Evolutionary conservation across 352 stramenopile genomes (phyloP), one percentile per base, ranked within the genome.

Genomic region (Thalassiosira mediterranea): DNA sequence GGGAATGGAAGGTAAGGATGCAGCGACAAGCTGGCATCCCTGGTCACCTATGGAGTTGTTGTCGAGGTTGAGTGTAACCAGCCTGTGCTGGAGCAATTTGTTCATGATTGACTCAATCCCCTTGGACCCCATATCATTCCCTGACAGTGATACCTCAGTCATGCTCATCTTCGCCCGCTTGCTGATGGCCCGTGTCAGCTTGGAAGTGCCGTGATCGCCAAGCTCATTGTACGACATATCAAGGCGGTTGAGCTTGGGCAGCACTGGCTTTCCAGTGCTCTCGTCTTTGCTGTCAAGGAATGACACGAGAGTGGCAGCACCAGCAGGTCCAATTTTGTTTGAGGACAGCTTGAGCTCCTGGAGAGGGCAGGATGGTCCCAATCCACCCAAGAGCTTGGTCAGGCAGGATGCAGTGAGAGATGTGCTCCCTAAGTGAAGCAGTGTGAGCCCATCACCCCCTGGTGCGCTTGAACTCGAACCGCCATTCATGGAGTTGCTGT

Each of bases 41-140:
- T 86, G 72, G 61, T 93, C 87, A 15, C 87, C 80, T 62, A 93
- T 93, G 21, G 63, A 62, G 42, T 93, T 93, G 38, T 90, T 91
- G 58, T 92, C 87, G 4, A 92, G 60, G 25, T 80, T 86, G 5
- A 92, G 60, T 46, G 76, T 90, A 10, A 88, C 60, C 28, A 92
- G 60, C 21, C 87, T 89, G 56, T 91, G 87, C 19, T 90, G 82
- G 10, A 92, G 63, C 11, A 92, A 59, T 46, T 88, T 90, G 58
- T 90, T 92, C 87, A 92, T 91, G 19, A 92, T 91, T 19, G 65
- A 89, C 59, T 90, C 87, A 46, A 90, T 87, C 19, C 84, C 81
- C 44, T 64, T 65, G 13, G 79, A 62, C 38, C 61, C 82, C 59
- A 92, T 91, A 17, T 75, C 46, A 63, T 91, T 92, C 5, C 71